phyloP scores from a whole-genome alignment of 192 early-diverging fungal species.

The Pilaira anomala region DNA sequence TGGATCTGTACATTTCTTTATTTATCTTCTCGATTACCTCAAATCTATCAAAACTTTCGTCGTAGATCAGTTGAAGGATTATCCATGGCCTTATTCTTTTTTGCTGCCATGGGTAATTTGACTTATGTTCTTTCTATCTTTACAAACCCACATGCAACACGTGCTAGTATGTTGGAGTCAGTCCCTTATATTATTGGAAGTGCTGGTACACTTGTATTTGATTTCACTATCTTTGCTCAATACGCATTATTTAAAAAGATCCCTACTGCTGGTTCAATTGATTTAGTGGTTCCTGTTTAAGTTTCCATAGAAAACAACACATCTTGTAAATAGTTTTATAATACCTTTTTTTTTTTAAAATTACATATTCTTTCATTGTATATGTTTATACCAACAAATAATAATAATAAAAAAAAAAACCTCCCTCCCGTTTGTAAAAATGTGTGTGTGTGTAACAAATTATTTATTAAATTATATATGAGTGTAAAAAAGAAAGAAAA shows the following conservation, averaged over 20 bases:
- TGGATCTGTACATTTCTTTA: constrained; percentile 67
- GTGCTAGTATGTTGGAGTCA: constrained; percentile 28
- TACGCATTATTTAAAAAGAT: constrained; percentile 31
- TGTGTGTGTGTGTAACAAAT: too few relatives aligned
- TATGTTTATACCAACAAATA: too few relatives aligned
- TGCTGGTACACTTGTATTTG: constrained; percentile 64
- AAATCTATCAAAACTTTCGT: constrained; percentile 65
- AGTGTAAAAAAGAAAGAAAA: too few relatives aligned
- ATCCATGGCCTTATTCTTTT: constrained; percentile 71
- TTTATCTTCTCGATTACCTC: constrained; percentile 69
- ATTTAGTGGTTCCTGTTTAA: too few relatives aligned
- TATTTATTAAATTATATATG: too few relatives aligned
- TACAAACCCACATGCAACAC: constrained; percentile 38
- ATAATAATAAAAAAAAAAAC: too few relatives aligned
- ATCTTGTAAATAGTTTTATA: too few relatives aligned
- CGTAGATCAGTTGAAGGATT: constrained; percentile 65
- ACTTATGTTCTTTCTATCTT: constrained; percentile 59
- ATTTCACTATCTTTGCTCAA: constrained; percentile 61
- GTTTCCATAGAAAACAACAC: too few relatives aligned
- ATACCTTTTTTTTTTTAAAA: too few relatives aligned
- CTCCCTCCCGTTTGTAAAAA: too few relatives aligned
- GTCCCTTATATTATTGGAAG: constrained; percentile 66
- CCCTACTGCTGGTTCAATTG: too few relatives aligned
- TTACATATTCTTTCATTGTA: too few relatives aligned
- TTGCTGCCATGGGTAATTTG: constrained; percentile 68